Evolutionary conservation across 371 early-diverging fungal species (phyloP).

Genomic region (Mucor saturninus): DNA sequence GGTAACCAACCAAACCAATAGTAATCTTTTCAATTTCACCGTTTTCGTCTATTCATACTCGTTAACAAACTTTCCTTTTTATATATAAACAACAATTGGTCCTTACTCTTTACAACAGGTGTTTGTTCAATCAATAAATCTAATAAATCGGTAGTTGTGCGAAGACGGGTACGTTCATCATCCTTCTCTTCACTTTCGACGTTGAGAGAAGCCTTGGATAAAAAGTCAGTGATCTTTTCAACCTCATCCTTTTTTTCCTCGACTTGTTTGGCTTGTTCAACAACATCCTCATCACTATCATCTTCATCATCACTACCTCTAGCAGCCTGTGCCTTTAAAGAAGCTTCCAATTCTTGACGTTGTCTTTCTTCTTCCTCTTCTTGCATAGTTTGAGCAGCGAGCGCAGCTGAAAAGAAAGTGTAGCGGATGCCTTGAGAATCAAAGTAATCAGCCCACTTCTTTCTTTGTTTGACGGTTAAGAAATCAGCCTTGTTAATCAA

Average conservation of each 20-base stretch:
- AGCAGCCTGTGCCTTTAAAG: slow-evolving; percentile 24
- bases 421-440: slow-evolving; percentile 78
- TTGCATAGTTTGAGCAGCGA: slow-evolving; percentile 62
- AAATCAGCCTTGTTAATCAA: slow-evolving; percentile 99
- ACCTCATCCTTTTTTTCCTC: slow-evolving; percentile 36
- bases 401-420: slow-evolving; percentile 89
- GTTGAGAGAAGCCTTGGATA: slow-evolving; percentile 18
- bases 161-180: slow-evolving; percentile 50
- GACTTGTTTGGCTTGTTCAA: slow-evolving; percentile 24
- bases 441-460: slow-evolving; percentile 91
- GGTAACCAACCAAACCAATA: slow-evolving; percentile 99
- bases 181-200: slow-evolving; percentile 31
- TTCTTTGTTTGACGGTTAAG: slow-evolving; percentile 70
- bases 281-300: slow-evolving; percentile 31
- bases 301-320: slow-evolving; percentile 33
- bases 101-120: slow-evolving; percentile 29
- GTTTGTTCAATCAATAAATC: slow-evolving; percentile 51
- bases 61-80: neutral
- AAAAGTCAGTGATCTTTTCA: slow-evolving; percentile 33
- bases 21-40: slow-evolving; percentile 62
- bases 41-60: slow-evolving; percentile 27
- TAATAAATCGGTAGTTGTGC: slow-evolving; percentile 51
- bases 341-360: slow-evolving; percentile 43
- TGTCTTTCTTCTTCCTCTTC: slow-evolving; percentile 50
- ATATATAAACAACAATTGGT: neutral